phyloP scores from a whole-genome alignment of 371 early-diverging fungal species.

The Synchytrium microbalum region DNA sequence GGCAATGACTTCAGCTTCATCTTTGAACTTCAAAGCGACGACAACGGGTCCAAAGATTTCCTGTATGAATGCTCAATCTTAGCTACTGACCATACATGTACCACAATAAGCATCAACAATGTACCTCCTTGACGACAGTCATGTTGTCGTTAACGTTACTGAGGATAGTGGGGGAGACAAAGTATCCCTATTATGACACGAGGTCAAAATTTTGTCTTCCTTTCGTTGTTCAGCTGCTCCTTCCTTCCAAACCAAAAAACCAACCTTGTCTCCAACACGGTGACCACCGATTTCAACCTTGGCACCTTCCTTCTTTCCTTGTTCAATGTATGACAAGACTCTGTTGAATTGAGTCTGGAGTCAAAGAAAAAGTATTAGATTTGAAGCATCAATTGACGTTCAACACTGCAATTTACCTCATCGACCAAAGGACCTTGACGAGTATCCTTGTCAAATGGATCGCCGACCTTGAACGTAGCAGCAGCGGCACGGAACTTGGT shows the following conservation, averaged over 20 bases:
- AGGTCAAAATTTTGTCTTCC: too few species aligned
- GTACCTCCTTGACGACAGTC: conserved; percentile 55
- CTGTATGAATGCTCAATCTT: too few species aligned
- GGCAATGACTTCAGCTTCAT: conserved; percentile 20
- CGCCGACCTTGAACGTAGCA: conserved; percentile 56
- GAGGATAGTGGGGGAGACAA: conserved; percentile 55
- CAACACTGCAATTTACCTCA: too few species aligned
- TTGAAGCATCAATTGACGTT: too few species aligned
- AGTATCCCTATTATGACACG: conserved; percentile 63
- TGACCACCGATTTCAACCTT: conserved; percentile 21
- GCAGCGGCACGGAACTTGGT: conserved; percentile 51
- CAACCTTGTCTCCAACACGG: background rate
- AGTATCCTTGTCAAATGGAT: conserved; percentile 56
- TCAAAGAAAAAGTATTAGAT: too few species aligned
- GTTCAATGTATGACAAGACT: conserved; percentile 58
- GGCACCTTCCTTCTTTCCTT: conserved; percentile 57
- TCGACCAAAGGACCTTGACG: conserved; percentile 79
- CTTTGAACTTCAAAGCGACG: conserved; percentile 47
- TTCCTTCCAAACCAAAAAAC: too few species aligned
- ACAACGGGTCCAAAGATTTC: conserved; percentile 92
- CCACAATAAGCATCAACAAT: too few species aligned
- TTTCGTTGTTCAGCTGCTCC: too few species aligned
- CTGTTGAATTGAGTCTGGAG: conserved; percentile 55
- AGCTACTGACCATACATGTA: too few species aligned
- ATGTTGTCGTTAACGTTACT: conserved; percentile 54